These are phyloP conservation scores for Styphnolobium japonicum DNA, from an alignment of 306 rosid species.

Conservation along the genomic window DNA sequence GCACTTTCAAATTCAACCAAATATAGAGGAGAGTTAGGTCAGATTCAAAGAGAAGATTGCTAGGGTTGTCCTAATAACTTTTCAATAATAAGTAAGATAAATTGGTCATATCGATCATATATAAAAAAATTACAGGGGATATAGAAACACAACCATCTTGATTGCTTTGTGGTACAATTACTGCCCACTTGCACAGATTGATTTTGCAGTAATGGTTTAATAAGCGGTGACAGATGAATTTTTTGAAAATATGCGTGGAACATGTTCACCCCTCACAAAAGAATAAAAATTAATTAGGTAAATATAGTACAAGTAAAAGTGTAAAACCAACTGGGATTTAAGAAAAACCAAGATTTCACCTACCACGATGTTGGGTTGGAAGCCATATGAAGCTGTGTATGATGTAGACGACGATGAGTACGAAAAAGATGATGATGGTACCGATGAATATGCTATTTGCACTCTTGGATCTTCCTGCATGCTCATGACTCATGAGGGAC, in stretches of 20 bases:
- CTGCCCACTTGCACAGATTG: background rate
- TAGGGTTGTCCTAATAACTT: background rate
- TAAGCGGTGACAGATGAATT: background rate
- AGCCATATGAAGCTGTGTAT: slow-evolving; percentile 52
- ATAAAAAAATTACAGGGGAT: background rate
- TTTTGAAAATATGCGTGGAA: background rate
- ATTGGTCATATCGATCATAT: background rate
- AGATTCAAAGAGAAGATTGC: background rate
- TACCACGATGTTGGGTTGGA: slow-evolving; percentile 71
- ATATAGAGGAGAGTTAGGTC: background rate
- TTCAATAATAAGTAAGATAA: background rate
- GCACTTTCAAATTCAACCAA: background rate
- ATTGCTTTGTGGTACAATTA: background rate
- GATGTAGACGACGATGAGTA: slow-evolving; percentile 61
- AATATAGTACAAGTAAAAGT: background rate
- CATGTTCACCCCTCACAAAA: background rate
- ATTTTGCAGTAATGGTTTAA: background rate
- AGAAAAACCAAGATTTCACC: background rate
- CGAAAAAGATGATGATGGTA: slow-evolving; percentile 58
- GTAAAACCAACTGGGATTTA: background rate
- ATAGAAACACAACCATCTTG: background rate
- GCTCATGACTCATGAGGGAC: background rate
- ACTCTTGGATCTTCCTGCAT: slow-evolving; percentile 68
- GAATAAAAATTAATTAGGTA: background rate
- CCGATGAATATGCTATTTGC: slow-evolving; percentile 57